Evolutionary conservation across 1,139 yeast genomes (phyloP).

Genomic region (Debaryomyces sp.): DNA sequence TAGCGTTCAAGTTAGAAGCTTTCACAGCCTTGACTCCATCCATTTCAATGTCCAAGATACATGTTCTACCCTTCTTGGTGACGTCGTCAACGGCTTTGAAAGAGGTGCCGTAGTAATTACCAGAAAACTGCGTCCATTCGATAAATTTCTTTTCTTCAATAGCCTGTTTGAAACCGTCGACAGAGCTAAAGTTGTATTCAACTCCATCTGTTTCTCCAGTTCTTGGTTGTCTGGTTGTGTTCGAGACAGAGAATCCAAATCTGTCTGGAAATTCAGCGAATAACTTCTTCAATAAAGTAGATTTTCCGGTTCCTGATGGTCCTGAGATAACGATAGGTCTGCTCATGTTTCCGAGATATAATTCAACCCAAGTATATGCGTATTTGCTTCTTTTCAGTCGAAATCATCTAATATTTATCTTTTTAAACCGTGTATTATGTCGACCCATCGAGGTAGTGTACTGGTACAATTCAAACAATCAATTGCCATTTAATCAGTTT

Average conservation of each 20-base stretch:
- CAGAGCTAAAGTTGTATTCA: slow-evolving; percentile 85
- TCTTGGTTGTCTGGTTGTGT: slow-evolving; percentile 92
- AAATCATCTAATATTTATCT: neutral
- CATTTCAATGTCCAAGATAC: slow-evolving; percentile 97
- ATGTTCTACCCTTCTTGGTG: slow-evolving; percentile 61
- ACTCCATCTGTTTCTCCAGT: slow-evolving; percentile 87
- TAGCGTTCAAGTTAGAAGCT: slow-evolving; percentile 76
- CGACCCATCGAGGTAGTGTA: neutral
- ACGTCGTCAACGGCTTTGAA: slow-evolving; percentile 83
- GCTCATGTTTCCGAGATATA: slow-evolving; percentile 17
- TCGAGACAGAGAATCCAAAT: slow-evolving; percentile 93
- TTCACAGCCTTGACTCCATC: slow-evolving; percentile 97
- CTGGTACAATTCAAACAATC: neutral
- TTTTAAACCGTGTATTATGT: neutral
- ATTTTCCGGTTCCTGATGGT: slow-evolving; percentile 97
- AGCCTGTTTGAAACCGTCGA: slow-evolving; percentile 74
- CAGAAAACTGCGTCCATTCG: slow-evolving; percentile 98
- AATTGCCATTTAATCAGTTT: too few species aligned
- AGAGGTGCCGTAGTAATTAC: slow-evolving; percentile 95
- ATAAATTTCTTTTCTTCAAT: slow-evolving; percentile 78
- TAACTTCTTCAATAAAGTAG: slow-evolving; percentile 85
- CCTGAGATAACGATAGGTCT: slow-evolving; percentile 95
- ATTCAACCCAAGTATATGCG: neutral
- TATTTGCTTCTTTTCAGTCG: neutral
- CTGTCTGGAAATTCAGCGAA: slow-evolving; percentile 86